Evolutionary conservation across 208 protist genomes (phyloP).

Genomic region (Crithidia mellificae): DNA sequence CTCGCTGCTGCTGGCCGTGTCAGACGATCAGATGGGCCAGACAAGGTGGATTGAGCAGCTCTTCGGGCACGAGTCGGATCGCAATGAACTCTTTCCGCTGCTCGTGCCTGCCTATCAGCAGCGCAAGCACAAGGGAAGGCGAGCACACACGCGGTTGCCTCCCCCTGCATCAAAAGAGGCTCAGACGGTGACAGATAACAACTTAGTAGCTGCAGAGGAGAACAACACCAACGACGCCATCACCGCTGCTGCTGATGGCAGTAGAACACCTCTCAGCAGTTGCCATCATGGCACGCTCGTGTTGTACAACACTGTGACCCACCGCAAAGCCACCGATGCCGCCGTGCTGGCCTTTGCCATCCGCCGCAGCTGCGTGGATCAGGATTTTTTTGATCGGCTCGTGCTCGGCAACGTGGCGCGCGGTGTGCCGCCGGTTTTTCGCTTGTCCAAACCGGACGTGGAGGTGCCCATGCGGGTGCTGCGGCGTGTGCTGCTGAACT

Average conservation of each 20-base stretch:
- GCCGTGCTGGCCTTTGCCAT: constrained; percentile 67
- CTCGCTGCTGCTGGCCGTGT: constrained; percentile 51
- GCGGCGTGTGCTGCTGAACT: constrained; percentile 47
- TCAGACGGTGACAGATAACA: too few relatives aligned
- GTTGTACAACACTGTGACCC: constrained; percentile 69
- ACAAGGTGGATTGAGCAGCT: constrained; percentile 81
- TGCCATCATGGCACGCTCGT: constrained; percentile 19
- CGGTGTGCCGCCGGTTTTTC: constrained; percentile 40
- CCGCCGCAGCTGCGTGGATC: constrained; percentile 63
- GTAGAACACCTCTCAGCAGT: too few relatives aligned
- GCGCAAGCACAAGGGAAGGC: neutral
- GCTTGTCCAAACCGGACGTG: constrained; percentile 41
- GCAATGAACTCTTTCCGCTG: constrained; percentile 54
- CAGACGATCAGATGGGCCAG: constrained; percentile 46
- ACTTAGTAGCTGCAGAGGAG: too few relatives aligned
- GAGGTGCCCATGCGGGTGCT: constrained; percentile 56
- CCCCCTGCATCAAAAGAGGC: too few relatives aligned
- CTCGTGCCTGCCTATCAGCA: constrained; percentile 36
- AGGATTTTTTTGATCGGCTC: constrained; percentile 47
- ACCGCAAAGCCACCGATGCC: constrained; percentile 53
- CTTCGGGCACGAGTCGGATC: constrained; percentile 48
- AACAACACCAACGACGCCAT: too few relatives aligned
- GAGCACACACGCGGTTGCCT: neutral
- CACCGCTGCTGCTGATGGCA: too few relatives aligned
- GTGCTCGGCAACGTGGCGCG: constrained; percentile 24